Evolutionary conservation across 2,329 filamentous ascomycete genomes (phyloP).

Genomic region (Clarireedia paspali): DNA sequence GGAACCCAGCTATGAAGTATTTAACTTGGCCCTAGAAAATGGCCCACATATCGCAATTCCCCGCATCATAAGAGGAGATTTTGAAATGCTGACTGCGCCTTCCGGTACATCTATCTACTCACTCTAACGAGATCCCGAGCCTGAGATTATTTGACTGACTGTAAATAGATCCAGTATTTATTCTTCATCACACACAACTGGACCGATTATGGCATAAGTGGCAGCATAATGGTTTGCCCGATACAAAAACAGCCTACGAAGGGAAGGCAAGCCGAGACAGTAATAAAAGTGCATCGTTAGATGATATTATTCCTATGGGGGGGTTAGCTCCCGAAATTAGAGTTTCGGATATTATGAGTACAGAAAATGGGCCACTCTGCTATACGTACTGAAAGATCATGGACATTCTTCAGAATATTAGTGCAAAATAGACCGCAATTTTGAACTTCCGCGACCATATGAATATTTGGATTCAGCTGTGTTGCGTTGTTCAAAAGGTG

Average conservation of each 20-base stretch:
- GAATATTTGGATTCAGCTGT: no score
- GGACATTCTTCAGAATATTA: no score
- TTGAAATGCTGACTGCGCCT: neutral
- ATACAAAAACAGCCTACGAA: constrained; percentile 15
- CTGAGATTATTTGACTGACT: neutral
- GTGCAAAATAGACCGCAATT: no score
- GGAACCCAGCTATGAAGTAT: neutral
- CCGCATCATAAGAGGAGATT: neutral
- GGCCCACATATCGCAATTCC: neutral
- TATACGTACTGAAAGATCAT: constrained; percentile 19
- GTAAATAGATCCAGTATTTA: constrained; percentile 34
- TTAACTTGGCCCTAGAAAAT: neutral
- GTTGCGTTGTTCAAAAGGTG: no score
- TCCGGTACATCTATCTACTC: neutral
- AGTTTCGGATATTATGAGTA: constrained; percentile 22
- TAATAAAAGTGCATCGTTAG: constrained; percentile 5
- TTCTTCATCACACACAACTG: constrained; percentile 24
- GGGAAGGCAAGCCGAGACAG: neutral
- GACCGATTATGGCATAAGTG: constrained; percentile 29
- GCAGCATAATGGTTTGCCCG: constrained; percentile 21
- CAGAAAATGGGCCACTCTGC: constrained; percentile 19
- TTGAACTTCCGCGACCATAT: no score
- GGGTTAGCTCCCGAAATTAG: constrained; percentile 15
- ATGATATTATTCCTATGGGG: constrained; percentile 19
- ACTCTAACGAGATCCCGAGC: neutral